Evolutionary conservation across 331 rosid species (phyloP).

Genomic region (Quercus tomentella): DNA sequence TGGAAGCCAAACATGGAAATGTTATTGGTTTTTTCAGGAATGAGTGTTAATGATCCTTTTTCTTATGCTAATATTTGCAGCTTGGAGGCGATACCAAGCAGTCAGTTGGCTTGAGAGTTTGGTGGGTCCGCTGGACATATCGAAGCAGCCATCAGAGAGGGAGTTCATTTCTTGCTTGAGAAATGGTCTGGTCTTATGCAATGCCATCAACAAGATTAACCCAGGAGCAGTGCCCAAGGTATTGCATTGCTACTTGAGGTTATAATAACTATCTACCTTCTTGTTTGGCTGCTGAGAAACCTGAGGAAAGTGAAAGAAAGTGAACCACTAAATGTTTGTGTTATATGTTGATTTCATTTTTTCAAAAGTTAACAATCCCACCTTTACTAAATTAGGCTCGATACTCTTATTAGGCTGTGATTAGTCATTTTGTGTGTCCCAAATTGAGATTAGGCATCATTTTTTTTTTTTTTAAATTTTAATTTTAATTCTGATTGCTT

Average conservation of each 20-base stretch:
- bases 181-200: constrained; percentile 78
- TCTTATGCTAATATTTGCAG: constrained; percentile 29
- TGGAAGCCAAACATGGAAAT: background rate
- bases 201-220: constrained; percentile 85
- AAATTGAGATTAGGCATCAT: background rate
- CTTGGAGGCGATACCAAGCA: constrained; percentile 88
- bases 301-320: background rate
- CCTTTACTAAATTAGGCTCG: background rate
- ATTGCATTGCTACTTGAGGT: constrained; percentile 5
- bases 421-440: background rate
- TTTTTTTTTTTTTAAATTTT: background rate
- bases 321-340: background rate
- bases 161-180: constrained; percentile 89
- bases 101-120: constrained; percentile 74
- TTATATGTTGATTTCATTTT: background rate
- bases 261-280: background rate
- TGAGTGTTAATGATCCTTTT: background rate
- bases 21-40: background rate
- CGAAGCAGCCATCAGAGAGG: constrained; percentile 70
- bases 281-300: background rate
- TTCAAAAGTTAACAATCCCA: background rate
- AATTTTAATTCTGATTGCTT: background rate
- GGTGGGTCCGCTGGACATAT: constrained; percentile 69
- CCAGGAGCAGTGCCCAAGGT: constrained; percentile 90
- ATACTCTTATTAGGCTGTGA: background rate